Percentiles rank a stretch among this genome's conserved stretches.
Evolutionary conservation across 1,139 yeast species (phyloP).

Genomic region (Keqinozyma sinolaborantium): DNA sequence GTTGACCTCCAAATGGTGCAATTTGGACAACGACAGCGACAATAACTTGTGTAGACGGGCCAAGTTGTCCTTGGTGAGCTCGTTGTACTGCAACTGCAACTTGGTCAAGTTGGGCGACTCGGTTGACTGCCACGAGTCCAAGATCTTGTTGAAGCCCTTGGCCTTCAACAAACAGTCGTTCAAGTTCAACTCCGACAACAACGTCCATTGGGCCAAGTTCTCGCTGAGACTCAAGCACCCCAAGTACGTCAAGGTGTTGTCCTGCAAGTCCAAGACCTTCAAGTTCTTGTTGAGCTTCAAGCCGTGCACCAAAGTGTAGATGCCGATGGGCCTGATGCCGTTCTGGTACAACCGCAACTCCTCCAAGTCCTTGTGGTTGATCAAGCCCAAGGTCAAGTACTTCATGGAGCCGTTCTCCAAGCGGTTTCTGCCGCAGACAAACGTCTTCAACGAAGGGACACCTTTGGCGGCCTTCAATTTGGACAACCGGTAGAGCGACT

Average conservation of each 20-base stretch:
- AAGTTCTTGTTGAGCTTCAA: slow-evolving; percentile 58
- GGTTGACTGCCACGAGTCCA: slow-evolving; percentile 45
- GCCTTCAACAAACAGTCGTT: slow-evolving; percentile 86
- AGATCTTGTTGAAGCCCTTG: slow-evolving; percentile 60
- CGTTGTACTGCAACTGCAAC: slow-evolving; percentile 85
- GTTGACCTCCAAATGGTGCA: slow-evolving; percentile 73
- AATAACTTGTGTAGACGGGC: slow-evolving; percentile 52
- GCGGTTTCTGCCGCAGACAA: slow-evolving; percentile 94
- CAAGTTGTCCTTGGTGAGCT: slow-evolving; percentile 68
- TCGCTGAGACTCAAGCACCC: slow-evolving; percentile 56
- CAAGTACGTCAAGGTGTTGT: slow-evolving; percentile 82
- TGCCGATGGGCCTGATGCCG: slow-evolving; percentile 94
- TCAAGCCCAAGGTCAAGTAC: slow-evolving; percentile 71
- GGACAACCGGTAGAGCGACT: slow-evolving; percentile 74
- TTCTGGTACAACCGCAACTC: slow-evolving; percentile 85
- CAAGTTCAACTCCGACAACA: slow-evolving; percentile 72
- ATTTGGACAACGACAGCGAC: slow-evolving; percentile 52
- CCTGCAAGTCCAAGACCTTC: slow-evolving; percentile 81
- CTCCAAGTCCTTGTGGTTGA: slow-evolving; percentile 69
- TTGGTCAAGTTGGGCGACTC: slow-evolving; percentile 40
- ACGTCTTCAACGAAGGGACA: slow-evolving; percentile 60
- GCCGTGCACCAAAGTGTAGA: slow-evolving; percentile 75
- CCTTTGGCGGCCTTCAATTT: slow-evolving; percentile 49
- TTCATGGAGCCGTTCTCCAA: slow-evolving; percentile 90
- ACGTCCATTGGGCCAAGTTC: slow-evolving; percentile 38